Evolutionary conservation across 2,329 filamentous ascomycete genomes (phyloP).

Genomic region (Juglanconis oblonga): DNA sequence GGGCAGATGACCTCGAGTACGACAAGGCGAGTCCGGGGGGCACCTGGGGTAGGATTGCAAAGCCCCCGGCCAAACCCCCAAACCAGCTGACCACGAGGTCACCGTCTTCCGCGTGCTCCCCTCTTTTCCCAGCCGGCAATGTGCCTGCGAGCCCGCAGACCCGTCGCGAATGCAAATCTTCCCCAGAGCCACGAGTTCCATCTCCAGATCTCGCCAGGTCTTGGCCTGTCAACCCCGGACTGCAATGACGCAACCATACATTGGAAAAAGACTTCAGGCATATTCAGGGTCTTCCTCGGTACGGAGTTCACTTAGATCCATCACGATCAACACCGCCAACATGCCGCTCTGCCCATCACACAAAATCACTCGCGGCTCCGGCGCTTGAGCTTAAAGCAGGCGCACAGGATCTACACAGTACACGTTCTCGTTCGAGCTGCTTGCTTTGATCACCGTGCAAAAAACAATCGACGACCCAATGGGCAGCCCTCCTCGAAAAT

Average conservation of each 20-base stretch:
- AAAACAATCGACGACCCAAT: too few species aligned
- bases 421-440: neutral
- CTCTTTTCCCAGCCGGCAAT: conserved; percentile 6
- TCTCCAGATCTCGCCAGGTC: too few species aligned
- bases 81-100: conserved; percentile 14
- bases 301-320: neutral
- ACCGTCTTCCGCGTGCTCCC: conserved; percentile 7
- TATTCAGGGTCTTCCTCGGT: conserved; percentile 6
- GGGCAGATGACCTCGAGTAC: conserved; percentile 16
- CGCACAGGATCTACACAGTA: neutral
- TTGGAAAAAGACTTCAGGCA: neutral
- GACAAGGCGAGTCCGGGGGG: too few species aligned
- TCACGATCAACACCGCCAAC: neutral
- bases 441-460: neutral
- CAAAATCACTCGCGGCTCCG: conserved; percentile 2
- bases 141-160: neutral
- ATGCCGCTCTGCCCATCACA: neutral
- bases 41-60: conserved; percentile 12
- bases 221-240: neutral
- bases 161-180: neutral
- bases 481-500: too few species aligned
- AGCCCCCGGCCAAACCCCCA: neutral
- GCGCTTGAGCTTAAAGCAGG: neutral
- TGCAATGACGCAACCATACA: conserved; percentile 17
- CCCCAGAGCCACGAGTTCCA: conserved; percentile 1